These are phyloP conservation scores for Aspergillus felis DNA, from an alignment of 2,329 filamentous ascomycete species.

Conservation along the genomic window DNA sequence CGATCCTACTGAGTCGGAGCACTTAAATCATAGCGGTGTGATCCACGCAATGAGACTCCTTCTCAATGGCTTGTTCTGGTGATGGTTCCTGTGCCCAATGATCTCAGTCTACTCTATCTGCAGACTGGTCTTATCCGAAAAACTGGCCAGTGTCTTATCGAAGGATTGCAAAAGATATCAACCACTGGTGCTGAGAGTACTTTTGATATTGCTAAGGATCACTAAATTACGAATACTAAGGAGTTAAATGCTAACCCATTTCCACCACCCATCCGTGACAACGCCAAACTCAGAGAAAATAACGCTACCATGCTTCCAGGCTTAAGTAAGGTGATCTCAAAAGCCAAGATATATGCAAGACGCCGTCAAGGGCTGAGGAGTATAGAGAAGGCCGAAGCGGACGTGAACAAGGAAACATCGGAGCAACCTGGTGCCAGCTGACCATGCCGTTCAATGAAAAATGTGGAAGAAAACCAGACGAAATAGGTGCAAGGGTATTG, in stretches of 20 bases:
- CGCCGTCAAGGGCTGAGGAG: neutral
- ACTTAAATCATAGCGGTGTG: neutral
- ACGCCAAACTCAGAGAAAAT: neutral
- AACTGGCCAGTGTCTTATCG: neutral
- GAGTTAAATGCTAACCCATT: neutral
- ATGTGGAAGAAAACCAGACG: neutral
- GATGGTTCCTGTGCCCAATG: no score
- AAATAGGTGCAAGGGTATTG: slow-evolving; percentile 7
- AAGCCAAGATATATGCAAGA: neutral
- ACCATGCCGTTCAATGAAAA: neutral
- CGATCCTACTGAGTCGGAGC: neutral
- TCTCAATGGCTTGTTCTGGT: no score
- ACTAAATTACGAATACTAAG: neutral
- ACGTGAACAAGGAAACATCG: neutral
- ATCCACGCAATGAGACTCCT: neutral
- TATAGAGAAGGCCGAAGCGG: neutral
- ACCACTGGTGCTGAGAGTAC: neutral
- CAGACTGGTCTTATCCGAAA: neutral
- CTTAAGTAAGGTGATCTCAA: neutral
- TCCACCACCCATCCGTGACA: neutral
- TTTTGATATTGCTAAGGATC: neutral
- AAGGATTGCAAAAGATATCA: neutral
- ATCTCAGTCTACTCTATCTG: neutral
- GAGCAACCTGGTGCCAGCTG: neutral
- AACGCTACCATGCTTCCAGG: neutral